A percentile compares a stretch with the other conserved stretches of the same genome.
Conservation (phyloP, 2,329 filamentous ascomycete species). For the Microdochium nivale region DNA sequence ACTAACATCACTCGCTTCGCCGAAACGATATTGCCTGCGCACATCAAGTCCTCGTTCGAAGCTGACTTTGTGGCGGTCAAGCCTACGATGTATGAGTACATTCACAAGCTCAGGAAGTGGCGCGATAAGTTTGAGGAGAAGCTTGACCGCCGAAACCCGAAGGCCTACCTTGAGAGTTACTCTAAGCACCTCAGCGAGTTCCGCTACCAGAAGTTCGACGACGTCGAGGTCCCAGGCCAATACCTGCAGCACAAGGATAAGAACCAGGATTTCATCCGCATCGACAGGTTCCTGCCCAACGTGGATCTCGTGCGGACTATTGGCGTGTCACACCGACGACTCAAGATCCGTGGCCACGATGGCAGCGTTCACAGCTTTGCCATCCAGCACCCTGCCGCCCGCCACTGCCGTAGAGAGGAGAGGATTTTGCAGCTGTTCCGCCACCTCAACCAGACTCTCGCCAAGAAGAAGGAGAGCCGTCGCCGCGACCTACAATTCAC, state of each 20-base stretch:
- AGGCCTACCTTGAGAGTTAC: slow-evolving; percentile 71
- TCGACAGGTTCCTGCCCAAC: slow-evolving; percentile 91
- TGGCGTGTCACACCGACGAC: slow-evolving; percentile 80
- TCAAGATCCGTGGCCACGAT: slow-evolving; percentile 96
- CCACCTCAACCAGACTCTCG: slow-evolving; percentile 87
- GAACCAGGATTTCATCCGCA: slow-evolving; percentile 96
- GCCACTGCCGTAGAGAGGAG: slow-evolving; percentile 90
- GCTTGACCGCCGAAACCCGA: slow-evolving; percentile 72
- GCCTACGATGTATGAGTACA: slow-evolving; percentile 97
- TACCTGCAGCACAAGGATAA: slow-evolving; percentile 97
- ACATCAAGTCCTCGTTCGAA: slow-evolving; percentile 95
- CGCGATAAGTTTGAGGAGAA: slow-evolving; percentile 97
- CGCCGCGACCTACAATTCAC: slow-evolving; percentile 94
- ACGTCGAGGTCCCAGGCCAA: slow-evolving; percentile 94
- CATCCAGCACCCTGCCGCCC: slow-evolving; percentile 87
- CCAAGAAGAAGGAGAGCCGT: slow-evolving; percentile 89
- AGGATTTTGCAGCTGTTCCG: slow-evolving; percentile 93
- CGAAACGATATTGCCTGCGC: slow-evolving; percentile 86
- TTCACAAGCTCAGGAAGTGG: slow-evolving; percentile 92
- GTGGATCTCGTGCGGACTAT: slow-evolving; percentile 89
- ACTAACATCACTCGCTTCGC: slow-evolving; percentile 95
- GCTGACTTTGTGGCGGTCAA: slow-evolving; percentile 93
- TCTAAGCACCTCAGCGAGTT: slow-evolving; percentile 94
- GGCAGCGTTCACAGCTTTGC: slow-evolving; percentile 95
- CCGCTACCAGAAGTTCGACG: slow-evolving; percentile 95